These are phyloP conservation scores for Dendrothele bispora DNA, from an alignment of 768 basidiomycete genomes.

Conservation along the genomic window DNA sequence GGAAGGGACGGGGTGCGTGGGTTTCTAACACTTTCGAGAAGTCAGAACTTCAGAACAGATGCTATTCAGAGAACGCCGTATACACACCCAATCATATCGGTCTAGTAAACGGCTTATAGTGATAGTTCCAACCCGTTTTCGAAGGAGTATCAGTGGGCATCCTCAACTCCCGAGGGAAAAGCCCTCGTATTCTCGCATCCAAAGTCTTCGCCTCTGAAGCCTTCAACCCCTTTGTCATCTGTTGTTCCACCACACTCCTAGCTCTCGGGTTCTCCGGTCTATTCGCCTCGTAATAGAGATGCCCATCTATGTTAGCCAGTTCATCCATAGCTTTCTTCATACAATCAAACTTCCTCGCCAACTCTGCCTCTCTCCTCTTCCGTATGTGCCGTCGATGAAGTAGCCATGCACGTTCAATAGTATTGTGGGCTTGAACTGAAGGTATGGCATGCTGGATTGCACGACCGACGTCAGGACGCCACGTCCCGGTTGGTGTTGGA, in stretches of 20 bases:
- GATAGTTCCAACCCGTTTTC: constrained; percentile 80
- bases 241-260: constrained; percentile 55
- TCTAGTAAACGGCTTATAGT: constrained; percentile 71
- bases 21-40: no score
- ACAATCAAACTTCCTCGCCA: constrained; percentile 73
- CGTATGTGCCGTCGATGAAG: constrained; percentile 77
- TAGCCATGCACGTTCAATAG: constrained; percentile 89
- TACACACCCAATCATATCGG: constrained; percentile 35
- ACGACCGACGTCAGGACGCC: constrained; percentile 77
- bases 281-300: constrained; percentile 71
- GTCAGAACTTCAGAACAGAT: no score
- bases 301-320: constrained; percentile 57
- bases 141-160: constrained; percentile 86
- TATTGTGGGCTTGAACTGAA: constrained; percentile 86
- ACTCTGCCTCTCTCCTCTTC: constrained; percentile 64
- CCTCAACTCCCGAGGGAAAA: constrained; percentile 87
- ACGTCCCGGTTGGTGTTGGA: constrained; percentile 76
- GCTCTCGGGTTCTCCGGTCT: constrained; percentile 72
- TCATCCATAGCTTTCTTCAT: constrained; percentile 88
- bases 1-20: no score
- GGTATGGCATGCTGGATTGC: constrained; percentile 85
- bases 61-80: not conserved
- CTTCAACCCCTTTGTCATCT: constrained; percentile 59
- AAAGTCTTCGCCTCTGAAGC: constrained; percentile 66
- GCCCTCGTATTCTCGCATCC: constrained; percentile 75